Percentiles rank a stretch among this genome's conserved stretches.
These are phyloP conservation scores for Stipa capillata DNA, from an alignment of 176 grass and related monocot genomes.

Conservation along the genomic window DNA sequence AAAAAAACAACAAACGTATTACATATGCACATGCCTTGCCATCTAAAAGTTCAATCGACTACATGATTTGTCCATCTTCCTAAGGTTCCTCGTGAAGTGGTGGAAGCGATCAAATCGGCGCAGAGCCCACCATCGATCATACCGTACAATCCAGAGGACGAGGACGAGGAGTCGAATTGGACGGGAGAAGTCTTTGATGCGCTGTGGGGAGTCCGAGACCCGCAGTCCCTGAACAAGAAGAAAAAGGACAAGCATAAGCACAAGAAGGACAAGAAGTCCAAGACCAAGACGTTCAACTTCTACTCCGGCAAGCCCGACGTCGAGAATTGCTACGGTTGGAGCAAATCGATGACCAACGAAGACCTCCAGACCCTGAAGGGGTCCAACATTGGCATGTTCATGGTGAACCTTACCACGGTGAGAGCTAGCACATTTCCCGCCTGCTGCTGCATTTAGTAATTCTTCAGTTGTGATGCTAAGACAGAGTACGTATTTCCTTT, in stretches of 20 bases:
- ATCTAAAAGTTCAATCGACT: background rate
- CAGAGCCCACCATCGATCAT: conserved; percentile 43
- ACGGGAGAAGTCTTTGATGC: conserved; percentile 38
- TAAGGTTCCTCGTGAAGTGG: conserved; percentile 17
- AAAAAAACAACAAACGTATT: no score
- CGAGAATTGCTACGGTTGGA: conserved; percentile 91
- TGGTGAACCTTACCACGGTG: conserved; percentile 86
- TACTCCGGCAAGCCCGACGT: conserved; percentile 58
- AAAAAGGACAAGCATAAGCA: conserved; percentile 39
- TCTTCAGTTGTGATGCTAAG: background rate
- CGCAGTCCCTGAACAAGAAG: conserved; percentile 66
- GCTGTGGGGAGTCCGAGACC: conserved; percentile 34
- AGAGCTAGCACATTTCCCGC: background rate
- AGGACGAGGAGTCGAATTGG: conserved; percentile 33
- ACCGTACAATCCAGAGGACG: conserved; percentile 23
- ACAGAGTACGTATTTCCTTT: conserved; percentile 43
- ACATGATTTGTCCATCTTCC: background rate
- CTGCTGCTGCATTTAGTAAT: background rate
- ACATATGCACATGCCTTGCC: background rate
- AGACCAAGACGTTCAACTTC: conserved; percentile 56
- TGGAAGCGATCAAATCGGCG: conserved; percentile 14
- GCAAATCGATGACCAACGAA: conserved; percentile 52
- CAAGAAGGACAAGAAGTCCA: conserved; percentile 43
- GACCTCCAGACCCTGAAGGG: conserved; percentile 45
- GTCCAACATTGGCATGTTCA: conserved; percentile 56